A percentile compares a stretch with the other conserved stretches of the same genome.
Evolutionary conservation across 768 basidiomycete genomes (phyloP).

Genomic region (Suillus subaureus): DNA sequence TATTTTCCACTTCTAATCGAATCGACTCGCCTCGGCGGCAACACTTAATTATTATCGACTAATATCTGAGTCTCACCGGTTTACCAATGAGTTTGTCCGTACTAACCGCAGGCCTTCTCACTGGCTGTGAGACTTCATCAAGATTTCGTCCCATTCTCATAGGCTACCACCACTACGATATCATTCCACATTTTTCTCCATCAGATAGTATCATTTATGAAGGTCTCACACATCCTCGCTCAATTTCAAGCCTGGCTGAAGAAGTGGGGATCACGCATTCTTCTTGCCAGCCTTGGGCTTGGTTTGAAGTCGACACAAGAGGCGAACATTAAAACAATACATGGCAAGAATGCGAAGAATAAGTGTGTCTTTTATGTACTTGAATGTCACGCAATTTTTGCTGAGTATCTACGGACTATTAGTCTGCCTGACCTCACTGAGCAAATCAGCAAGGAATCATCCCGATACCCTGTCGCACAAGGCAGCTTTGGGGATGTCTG

Average conservation of each 20-base stretch:
- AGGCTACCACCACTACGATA: too few species aligned
- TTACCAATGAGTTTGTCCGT: too few species aligned
- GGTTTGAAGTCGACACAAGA: not conserved
- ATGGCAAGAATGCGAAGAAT: not conserved
- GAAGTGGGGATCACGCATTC: not conserved
- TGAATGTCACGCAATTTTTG: not conserved
- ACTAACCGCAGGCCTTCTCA: too few species aligned
- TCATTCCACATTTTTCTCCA: too few species aligned
- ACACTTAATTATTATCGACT: too few species aligned
- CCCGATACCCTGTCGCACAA: not conserved
- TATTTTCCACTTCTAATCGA: too few species aligned
- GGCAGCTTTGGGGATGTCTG: slow-evolving; percentile 29
- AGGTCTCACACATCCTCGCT: not conserved
- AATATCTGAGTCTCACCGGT: too few species aligned
- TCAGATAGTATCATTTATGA: not conserved
- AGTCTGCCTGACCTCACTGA: not conserved
- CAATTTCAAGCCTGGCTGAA: not conserved
- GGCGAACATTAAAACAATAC: not conserved
- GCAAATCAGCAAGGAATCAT: slow-evolving; percentile 1
- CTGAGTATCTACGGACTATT: too few species aligned
- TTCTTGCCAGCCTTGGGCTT: not conserved
- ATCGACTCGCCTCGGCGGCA: too few species aligned
- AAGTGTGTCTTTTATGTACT: not conserved
- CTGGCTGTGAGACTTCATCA: too few species aligned
- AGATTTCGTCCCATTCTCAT: too few species aligned